Evolutionary conservation across 768 basidiomycete species (phyloP).

Genomic region (Russula earlei): DNA sequence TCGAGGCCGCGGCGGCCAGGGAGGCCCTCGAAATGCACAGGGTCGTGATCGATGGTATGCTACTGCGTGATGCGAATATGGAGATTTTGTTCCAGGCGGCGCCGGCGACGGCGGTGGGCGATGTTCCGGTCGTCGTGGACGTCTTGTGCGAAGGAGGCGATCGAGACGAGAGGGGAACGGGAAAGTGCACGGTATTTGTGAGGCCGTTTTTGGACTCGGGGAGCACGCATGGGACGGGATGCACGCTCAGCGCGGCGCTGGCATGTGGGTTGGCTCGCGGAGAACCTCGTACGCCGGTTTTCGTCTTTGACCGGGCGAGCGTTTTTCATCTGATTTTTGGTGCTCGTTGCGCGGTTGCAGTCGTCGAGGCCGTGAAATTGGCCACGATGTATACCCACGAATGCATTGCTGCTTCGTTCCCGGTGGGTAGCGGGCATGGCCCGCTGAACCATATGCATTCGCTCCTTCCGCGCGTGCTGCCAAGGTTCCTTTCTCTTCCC

Average conservation of each 20-base stretch:
- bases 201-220: slow-evolving; percentile 53
- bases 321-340: not conserved
- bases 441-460: slow-evolving; percentile 83
- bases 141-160: slow-evolving; percentile 39
- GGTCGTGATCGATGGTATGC: not conserved
- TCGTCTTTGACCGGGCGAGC: not conserved
- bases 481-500: slow-evolving; percentile 37
- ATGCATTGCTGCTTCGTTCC: slow-evolving; percentile 59
- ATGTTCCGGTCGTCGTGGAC: slow-evolving; percentile 46
- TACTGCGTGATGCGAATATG: slow-evolving; percentile 46
- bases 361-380: slow-evolving; percentile 45
- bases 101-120: slow-evolving; percentile 2
- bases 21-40: not conserved
- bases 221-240: slow-evolving; percentile 88
- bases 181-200: slow-evolving; percentile 38
- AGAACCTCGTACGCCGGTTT: slow-evolving; percentile 28
- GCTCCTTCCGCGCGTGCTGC: slow-evolving; percentile 38
- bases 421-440: slow-evolving; percentile 68
- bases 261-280: slow-evolving; percentile 55
- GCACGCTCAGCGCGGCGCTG: slow-evolving; percentile 81
- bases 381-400: slow-evolving; percentile 66
- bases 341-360: slow-evolving; percentile 27
- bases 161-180: slow-evolving; percentile 5
- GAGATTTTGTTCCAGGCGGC: slow-evolving; percentile 42
- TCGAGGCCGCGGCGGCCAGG: slow-evolving; percentile 24